Conservation (phyloP, 2,329 filamentous ascomycete genomes). For the Verticillium alfalfae region DNA sequence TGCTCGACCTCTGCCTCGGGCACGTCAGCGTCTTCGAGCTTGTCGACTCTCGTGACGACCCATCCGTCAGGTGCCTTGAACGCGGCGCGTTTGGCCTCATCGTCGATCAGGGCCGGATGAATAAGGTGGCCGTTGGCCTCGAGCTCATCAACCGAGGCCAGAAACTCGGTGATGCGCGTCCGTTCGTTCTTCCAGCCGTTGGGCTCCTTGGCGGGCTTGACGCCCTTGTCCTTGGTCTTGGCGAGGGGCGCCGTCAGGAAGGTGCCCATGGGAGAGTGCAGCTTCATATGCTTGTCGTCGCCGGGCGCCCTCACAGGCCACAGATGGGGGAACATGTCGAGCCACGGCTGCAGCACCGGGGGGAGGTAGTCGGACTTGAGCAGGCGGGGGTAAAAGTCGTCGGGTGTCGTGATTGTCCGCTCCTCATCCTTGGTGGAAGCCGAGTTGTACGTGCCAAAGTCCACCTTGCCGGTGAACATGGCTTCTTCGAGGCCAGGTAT, state of each 20-base stretch:
- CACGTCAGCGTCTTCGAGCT: slow-evolving; percentile 60
- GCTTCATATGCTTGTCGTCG: slow-evolving; percentile 71
- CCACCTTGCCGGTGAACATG: slow-evolving; percentile 68
- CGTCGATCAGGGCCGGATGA: slow-evolving; percentile 70
- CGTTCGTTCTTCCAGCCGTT: slow-evolving; percentile 67
- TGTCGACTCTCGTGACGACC: slow-evolving; percentile 70
- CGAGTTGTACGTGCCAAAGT: slow-evolving; percentile 40
- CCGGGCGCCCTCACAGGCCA: slow-evolving; percentile 89
- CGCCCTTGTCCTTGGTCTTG: slow-evolving; percentile 52
- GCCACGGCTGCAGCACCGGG: slow-evolving; percentile 57
- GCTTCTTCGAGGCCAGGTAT: slow-evolving; percentile 84
- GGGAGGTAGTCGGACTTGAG: slow-evolving; percentile 48
- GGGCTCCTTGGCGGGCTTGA: slow-evolving; percentile 57
- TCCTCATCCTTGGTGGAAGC: slow-evolving; percentile 12
- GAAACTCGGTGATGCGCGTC: slow-evolving; percentile 75
- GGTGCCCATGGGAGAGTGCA: slow-evolving; percentile 82
- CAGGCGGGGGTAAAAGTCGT: slow-evolving; percentile 54
- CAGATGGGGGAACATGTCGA: slow-evolving; percentile 77
- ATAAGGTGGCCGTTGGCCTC: slow-evolving; percentile 77
- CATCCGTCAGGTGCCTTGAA: slow-evolving; percentile 63
- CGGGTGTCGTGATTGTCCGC: slow-evolving; percentile 37
- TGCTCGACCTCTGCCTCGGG: slow-evolving; percentile 67
- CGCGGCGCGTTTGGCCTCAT: slow-evolving; percentile 47
- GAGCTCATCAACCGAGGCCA: slow-evolving; percentile 68
- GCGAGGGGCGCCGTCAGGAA: slow-evolving; percentile 73